Percentiles rank a stretch among this genome's conserved stretches.
Evolutionary conservation across 352 stramenopile genomes (phyloP).

Genomic region (Paralagenidium karlingii): DNA sequence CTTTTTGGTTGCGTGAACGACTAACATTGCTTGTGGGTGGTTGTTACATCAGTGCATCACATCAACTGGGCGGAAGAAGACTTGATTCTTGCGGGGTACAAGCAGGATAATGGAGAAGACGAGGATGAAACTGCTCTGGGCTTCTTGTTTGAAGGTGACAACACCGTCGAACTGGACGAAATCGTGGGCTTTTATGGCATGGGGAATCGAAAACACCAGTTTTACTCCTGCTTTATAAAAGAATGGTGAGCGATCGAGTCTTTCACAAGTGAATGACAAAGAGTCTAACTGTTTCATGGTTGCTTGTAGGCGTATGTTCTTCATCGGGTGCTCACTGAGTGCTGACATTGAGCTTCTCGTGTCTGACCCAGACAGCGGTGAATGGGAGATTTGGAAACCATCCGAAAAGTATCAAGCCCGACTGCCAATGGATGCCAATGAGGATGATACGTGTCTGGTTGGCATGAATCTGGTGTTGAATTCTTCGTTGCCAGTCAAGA

Average conservation of each 20-base stretch:
- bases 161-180: slow-evolving; percentile 39
- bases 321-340: slow-evolving; percentile 61
- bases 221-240: slow-evolving; percentile 42
- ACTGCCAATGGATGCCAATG: slow-evolving; percentile 49
- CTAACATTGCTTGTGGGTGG: no score
- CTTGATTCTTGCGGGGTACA: slow-evolving; percentile 46
- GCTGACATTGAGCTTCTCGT: slow-evolving; percentile 70
- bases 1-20: no score
- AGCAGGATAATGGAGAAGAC: slow-evolving; percentile 29
- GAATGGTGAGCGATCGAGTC: slow-evolving; percentile 23
- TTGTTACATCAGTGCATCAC: slow-evolving; percentile 60
- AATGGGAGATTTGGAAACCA: slow-evolving; percentile 66
- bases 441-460: slow-evolving; percentile 57
- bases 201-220: slow-evolving; percentile 38
- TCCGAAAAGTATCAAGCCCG: slow-evolving; percentile 63
- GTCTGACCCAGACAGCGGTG: slow-evolving; percentile 31
- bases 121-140: slow-evolving; percentile 35
- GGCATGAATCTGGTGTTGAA: slow-evolving; percentile 49
- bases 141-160: slow-evolving; percentile 40
- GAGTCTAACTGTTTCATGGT: neutral
- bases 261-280: no score
- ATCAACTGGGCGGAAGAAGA: slow-evolving; percentile 63
- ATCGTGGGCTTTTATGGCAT: slow-evolving; percentile 48
- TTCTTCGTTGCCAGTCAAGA: slow-evolving; percentile 20
- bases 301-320: slow-evolving; percentile 55